Base-by-base conservation (phyloP, 2,329 filamentous ascomycete genomes). In the Ophiostoma sp. region DNA sequence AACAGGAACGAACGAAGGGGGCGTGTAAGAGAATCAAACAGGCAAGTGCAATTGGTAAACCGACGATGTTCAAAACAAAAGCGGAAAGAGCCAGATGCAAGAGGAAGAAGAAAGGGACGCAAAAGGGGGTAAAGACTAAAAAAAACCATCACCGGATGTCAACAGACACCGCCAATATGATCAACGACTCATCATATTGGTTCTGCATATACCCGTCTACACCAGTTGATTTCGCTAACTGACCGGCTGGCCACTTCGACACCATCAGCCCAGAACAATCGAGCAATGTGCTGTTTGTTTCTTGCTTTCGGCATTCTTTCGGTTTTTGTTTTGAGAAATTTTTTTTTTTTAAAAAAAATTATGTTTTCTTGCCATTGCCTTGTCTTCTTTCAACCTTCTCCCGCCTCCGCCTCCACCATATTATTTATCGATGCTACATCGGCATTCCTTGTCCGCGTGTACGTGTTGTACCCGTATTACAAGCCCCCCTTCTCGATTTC, bases 161-260 rank as follows among this genome's bases (percentile, higher is more conserved):
- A 36, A 64, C 9, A 64, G 9, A 42, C 22, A 28, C n/a, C 12
- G 50, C 50, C 39, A 50, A 4, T n/a, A 69, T 36, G 12, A 50
- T 33, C 12, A 42, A 36, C 52, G 48, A n/a, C 33, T 39, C 15
- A 69, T 36, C 61, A 45, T 45, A 45, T 64, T 64, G 61, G 2
- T 7, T 9, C 61, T 66, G 61, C 61, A 9, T 28, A 36, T 45
- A 66, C n/a, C 36, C 61, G 61, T 66, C 4, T 31, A 63, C 31
- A 28, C n/a, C 61, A 22, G 61, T 45, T 66, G 61, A 66, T 45
- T 42, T 45, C 36, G 15, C 36, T n/a, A 42, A 66, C 61, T 66
- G 33, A 66, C 61, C 36, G n/a, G 61, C 61, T 45, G 36, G 61
- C 22, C 5, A 15, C 36, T 11, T 25, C 36, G 39, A 64, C 61